A percentile compares a stretch with the other conserved stretches of the same genome.
These are phyloP conservation scores for Cicer chorassanicum DNA, from an alignment of 306 rosid genomes.

Conservation along the genomic window DNA sequence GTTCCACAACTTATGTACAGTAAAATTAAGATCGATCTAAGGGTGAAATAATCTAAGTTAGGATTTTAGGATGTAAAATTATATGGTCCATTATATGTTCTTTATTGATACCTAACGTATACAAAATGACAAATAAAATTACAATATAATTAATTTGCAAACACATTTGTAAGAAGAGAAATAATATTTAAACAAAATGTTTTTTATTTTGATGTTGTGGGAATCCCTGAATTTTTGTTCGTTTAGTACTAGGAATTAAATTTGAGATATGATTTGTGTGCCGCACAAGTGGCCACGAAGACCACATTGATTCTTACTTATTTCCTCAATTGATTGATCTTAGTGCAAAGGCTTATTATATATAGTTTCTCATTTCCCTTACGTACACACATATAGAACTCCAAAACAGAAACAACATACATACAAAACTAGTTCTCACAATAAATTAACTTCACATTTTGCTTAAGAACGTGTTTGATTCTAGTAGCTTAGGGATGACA, in stretches of 20 bases:
- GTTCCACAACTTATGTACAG: too few relatives aligned
- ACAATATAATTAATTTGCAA: too few relatives aligned
- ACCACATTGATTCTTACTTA: not conserved
- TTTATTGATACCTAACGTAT: too few relatives aligned
- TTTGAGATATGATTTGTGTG: not conserved
- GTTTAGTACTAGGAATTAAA: conserved; percentile 47
- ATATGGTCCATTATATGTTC: too few relatives aligned
- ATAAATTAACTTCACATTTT: not conserved
- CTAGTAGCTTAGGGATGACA: conserved; percentile 39
- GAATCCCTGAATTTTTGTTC: conserved; percentile 17
- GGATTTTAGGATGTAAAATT: too few relatives aligned
- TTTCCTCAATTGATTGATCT: conserved; percentile 1
- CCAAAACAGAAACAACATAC: not conserved
- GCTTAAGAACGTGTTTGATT: conserved; percentile 30
- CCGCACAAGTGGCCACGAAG: not conserved
- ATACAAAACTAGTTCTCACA: not conserved
- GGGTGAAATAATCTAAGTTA: too few relatives aligned
- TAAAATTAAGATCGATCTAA: too few relatives aligned
- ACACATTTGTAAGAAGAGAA: too few relatives aligned
- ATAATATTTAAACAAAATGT: too few relatives aligned
- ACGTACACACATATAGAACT: not conserved
- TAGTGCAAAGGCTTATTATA: too few relatives aligned
- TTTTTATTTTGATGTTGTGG: too few relatives aligned
- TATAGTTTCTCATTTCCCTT: not conserved
- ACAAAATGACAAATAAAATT: too few relatives aligned